Conservation (phyloP, 2,329 filamentous ascomycete species). For the Colletotrichum simmondsii region DNA sequence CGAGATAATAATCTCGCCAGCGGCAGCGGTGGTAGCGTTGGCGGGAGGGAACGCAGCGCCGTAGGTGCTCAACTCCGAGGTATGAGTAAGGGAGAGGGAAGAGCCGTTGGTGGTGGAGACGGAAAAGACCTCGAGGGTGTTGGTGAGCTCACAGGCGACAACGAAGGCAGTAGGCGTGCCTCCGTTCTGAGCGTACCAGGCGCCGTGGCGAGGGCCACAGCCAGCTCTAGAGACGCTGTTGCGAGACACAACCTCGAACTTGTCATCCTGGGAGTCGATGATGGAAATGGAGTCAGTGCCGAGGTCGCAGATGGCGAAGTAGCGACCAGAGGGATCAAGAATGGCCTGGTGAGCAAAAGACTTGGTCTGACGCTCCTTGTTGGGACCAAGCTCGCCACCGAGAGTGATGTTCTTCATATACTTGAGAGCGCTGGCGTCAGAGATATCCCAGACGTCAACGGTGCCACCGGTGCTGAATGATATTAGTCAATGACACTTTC, state of each 20-base stretch:
- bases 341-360: constrained; percentile 59
- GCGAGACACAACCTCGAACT: constrained; percentile 49
- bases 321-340: constrained; percentile 60
- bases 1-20: constrained; percentile 57
- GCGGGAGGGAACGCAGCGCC: constrained; percentile 46
- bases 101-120: constrained; percentile 48
- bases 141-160: constrained; percentile 58
- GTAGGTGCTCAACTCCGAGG: constrained; percentile 51
- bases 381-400: constrained; percentile 45
- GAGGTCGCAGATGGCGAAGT: constrained; percentile 60
- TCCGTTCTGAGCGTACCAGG: constrained; percentile 53
- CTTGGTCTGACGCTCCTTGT: constrained; percentile 43
- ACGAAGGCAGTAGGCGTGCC: constrained; percentile 55
- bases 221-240: constrained; percentile 48
- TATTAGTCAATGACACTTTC: not conserved
- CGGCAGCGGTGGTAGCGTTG: constrained; percentile 51
- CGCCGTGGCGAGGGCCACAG: constrained; percentile 62
- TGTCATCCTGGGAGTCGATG: constrained; percentile 54
- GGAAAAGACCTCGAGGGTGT: constrained; percentile 54
- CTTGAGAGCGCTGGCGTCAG: constrained; percentile 45
- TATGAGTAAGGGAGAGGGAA: constrained; percentile 47
- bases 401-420: constrained; percentile 52
- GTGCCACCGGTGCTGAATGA: constrained; percentile 43
- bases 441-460: constrained; percentile 59
- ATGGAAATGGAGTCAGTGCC: constrained; percentile 60